Evolutionary conservation across 1,139 yeast genomes (phyloP), one percentile per base, ranked within the genome.

Genomic region (Sugiyamaella sp.): DNA sequence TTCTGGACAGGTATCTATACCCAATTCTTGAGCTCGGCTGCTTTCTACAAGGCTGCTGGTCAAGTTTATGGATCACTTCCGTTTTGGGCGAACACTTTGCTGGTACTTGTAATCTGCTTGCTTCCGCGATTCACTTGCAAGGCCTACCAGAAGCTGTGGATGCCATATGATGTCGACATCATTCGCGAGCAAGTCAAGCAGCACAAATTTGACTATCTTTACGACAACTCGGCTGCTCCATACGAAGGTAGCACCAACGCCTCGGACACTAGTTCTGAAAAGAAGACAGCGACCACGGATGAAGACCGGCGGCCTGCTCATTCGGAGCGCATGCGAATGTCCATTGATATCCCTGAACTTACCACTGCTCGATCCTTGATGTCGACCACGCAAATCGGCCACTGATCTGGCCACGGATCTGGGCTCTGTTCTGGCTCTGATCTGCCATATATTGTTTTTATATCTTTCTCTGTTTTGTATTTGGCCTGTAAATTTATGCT

Each of bases 1-100:
- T 84, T 81, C 47, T 91, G 98, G 98, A 88, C 97, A 0, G 97
- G 97, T 52, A 77, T 91, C 52, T 93, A 97, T 91, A 82, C 96
- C 1, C 76, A 85, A 22, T 72, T 81, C 9, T 59, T 77, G 6
- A 72, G 77, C 46, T 80, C 95, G 48, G 78, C 74, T 8, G 95
- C 86, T 64, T 88, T 89, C 63, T 93, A 86, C 74, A 81, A 85
- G 66, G 83, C 90, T 21, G 97, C 89, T 1, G 77, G 82, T 1
- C 84, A 84, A 65, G 77, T 87, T 46, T 90, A 87, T 70, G 93
- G 95, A 2, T 71, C 83, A 17, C 76, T 84, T 1, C 68, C 83
- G 3, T 90, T 84, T 70, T 93, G 98, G 98, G 90, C 89, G 0
- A 82, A 86, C 63, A 71, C 85, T 46, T 77, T 86, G 61, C 76